Base-by-base conservation (phyloP, 176 grass and related monocot genomes). In the Areca catechu region DNA sequence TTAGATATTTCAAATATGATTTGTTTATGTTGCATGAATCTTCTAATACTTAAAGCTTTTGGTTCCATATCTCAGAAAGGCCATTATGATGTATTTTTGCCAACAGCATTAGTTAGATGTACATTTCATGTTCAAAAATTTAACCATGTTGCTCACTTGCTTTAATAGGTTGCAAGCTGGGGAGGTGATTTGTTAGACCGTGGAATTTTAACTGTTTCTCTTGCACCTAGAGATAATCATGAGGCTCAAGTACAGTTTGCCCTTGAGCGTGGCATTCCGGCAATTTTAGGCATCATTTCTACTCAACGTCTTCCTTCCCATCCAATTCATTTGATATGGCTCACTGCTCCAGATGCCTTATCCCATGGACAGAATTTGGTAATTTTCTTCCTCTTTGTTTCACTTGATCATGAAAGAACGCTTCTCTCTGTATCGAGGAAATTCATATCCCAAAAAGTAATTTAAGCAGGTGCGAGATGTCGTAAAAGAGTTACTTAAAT, bases 191-290 rank as follows among this genome's bases (percentile, higher is more conserved):
- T 96, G 30, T 85, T 96, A 51, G 71, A 30, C 1, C 63, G 92
- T 12, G 75, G 78, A 28, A 90, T 90, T 61, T 70, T 96, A n/a
- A 70, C 92, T 22, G 68, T 96, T 0, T 96, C 92, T 20, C 80
- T 96, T 6, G 92, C 92, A 20, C 92, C 92, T 4, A 50, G 86
- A 65, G 92, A 96, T 69, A 90, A 96, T 70, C 92, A 96, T 65
- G 92, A 96, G 86, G 92, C 92, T 7, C 92, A 96, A 82, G 86
- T 96, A 48, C 92, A 96, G 80, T 96, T 96, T 82, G 92, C 92
- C 54, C 92, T 96, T 1, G 92, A 96, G 73, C 79, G 92, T 43
- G 92, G 92, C n/a, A 90, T 96, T 79, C 92, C 92, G 24, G 83
- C 86, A 65, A 80, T 96, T 74, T 76, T 90, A 24, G 91, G 86